phyloP scores from a whole-genome alignment of 345 rosid genomes.

The Excoecaria cochinchinensis region DNA sequence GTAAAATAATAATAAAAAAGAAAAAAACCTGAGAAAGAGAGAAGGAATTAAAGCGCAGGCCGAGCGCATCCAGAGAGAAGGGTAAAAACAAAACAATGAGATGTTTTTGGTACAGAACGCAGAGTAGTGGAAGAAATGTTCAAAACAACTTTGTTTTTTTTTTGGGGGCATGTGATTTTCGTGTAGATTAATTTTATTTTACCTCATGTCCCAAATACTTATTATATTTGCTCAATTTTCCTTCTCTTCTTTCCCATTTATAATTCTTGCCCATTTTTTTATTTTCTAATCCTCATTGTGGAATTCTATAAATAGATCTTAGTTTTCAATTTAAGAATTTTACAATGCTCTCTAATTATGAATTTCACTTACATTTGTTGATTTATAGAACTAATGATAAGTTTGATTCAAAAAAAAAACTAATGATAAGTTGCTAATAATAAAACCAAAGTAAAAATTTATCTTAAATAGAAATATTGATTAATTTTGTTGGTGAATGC shows the following conservation, averaged over 20 bases:
- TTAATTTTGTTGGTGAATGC: no score
- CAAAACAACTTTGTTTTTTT: constrained; percentile 12
- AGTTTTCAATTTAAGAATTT: no score
- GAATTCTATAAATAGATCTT: no score
- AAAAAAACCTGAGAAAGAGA: constrained; percentile 11
- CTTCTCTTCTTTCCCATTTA: not conserved
- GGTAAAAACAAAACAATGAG: not conserved
- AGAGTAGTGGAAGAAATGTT: constrained; percentile 8
- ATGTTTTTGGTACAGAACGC: not conserved
- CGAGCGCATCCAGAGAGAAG: constrained; percentile 1
- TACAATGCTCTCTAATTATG: no score
- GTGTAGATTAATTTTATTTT: not conserved
- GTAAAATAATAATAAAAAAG: not conserved
- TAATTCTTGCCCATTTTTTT: not conserved
- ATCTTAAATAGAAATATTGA: no score
- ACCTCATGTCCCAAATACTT: not conserved
- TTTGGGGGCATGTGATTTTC: constrained; percentile 5
- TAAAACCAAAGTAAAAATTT: no score
- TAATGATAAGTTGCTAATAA: no score
- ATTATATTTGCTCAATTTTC: not conserved
- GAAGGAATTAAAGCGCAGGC: constrained; percentile 12
- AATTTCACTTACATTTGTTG: no score
- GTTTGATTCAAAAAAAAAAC: no score
- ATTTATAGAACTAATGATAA: no score
- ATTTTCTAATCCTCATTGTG: no score